These are phyloP conservation scores for Bipolaris cookei DNA, from an alignment of 2,329 filamentous ascomycete species.

Conservation along the genomic window DNA sequence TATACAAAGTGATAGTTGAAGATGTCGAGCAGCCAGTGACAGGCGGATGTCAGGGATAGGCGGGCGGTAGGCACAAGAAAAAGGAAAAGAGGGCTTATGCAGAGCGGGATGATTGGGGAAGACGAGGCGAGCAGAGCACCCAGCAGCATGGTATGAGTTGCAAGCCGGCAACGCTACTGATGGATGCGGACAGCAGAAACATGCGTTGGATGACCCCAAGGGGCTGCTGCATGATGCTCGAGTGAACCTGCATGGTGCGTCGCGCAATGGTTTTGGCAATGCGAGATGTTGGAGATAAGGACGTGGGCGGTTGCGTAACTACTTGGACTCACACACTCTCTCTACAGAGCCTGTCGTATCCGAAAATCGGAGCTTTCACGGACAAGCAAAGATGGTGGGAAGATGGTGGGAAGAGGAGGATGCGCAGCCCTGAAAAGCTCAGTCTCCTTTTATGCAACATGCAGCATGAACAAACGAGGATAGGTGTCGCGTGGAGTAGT, in stretches of 20 bases:
- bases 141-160: conserved; percentile 10
- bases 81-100: conserved; percentile 14
- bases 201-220: conserved; percentile 3
- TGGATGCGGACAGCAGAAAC: conserved; percentile 4
- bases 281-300: conserved; percentile 1
- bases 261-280: background rate
- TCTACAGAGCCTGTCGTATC: no score
- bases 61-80: conserved; percentile 3
- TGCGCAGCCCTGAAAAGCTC: background rate
- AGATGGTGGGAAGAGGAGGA: background rate
- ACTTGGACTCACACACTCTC: no score
- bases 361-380: background rate
- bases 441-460: background rate
- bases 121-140: conserved; percentile 9
- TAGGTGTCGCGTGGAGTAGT: background rate
- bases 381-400: background rate
- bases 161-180: background rate
- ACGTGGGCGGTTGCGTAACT: background rate
- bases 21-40: conserved; percentile 6
- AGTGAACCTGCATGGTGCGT: conserved; percentile 5
- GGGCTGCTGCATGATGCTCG: conserved; percentile 5
- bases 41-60: conserved; percentile 11
- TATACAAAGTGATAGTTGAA: background rate
- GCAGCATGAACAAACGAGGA: background rate
- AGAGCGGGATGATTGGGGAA: conserved; percentile 7